Evolutionary conservation across 2,329 filamentous ascomycete species (phyloP).

Genomic region (Ustulina deusta): DNA sequence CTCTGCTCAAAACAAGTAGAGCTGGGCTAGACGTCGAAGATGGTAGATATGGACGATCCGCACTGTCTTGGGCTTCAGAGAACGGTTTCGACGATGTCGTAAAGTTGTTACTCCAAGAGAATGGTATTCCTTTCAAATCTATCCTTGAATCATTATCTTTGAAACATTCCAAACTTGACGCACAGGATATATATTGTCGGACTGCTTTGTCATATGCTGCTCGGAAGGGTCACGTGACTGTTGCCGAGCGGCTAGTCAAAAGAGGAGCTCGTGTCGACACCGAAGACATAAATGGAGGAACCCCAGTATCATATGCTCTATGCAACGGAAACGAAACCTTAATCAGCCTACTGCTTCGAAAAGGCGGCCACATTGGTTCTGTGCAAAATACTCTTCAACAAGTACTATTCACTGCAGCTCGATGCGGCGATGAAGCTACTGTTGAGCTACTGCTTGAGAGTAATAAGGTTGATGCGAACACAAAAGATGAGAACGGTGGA

Average conservation of each 20-base stretch:
- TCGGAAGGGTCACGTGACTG: slow-evolving; percentile 10
- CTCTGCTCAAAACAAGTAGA: not conserved
- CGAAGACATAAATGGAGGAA: slow-evolving; percentile 7
- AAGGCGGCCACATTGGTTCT: not conserved
- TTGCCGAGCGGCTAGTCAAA: slow-evolving; percentile 26
- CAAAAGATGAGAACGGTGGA: not conserved
- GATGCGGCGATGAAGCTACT: not conserved
- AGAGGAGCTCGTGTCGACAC: slow-evolving; percentile 24
- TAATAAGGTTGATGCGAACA: not conserved
- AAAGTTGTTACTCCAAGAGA: slow-evolving; percentile 9
- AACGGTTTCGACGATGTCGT: slow-evolving; percentile 14
- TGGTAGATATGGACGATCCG: slow-evolving; percentile 15
- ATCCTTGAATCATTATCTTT: not conserved
- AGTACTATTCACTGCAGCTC: not conserved
- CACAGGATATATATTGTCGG: not conserved
- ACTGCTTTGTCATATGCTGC: slow-evolving; percentile 15
- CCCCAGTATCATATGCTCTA: slow-evolving; percentile 12
- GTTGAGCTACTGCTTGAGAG: slow-evolving; percentile 4
- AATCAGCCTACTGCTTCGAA: not conserved
- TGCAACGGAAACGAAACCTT: not conserved
- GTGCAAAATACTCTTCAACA: not conserved
- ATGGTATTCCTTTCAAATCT: not conserved
- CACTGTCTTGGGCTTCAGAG: slow-evolving; percentile 31
- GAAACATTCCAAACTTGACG: slow-evolving; percentile 4
- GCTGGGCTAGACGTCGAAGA: not conserved